Conservation (phyloP, 352 stramenopile species). For the Globisporangium radiosum region DNA sequence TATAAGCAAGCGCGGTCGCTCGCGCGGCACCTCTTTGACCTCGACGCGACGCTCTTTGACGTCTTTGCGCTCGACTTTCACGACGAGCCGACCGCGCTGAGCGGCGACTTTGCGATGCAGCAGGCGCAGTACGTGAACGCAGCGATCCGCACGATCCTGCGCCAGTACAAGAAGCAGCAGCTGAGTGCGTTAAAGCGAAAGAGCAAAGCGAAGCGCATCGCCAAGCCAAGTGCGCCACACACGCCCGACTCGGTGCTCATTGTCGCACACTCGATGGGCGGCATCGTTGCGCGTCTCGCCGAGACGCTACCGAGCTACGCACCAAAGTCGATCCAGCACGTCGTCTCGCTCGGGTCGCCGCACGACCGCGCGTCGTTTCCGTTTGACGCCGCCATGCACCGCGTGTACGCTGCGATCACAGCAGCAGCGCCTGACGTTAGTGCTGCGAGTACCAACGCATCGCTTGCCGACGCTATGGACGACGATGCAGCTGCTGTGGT, state of each 20-base stretch:
- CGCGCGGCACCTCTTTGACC: conserved; percentile 62
- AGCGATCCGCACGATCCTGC: conserved; percentile 60
- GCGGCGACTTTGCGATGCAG: conserved; percentile 54
- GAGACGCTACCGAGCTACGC: conserved; percentile 71
- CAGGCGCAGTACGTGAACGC: conserved; percentile 77
- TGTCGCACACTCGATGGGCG: conserved; percentile 83
- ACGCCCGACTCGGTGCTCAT: conserved; percentile 60
- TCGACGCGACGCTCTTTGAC: conserved; percentile 52
- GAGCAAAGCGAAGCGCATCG: conserved; percentile 13
- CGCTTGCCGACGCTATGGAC: conserved; percentile 2
- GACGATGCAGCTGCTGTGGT: conserved; percentile 15
- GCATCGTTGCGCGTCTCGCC: conserved; percentile 57
- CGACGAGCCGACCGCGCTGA: conserved; percentile 66
- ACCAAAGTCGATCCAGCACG: conserved; percentile 63
- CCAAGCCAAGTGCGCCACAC: conserved; percentile 8
- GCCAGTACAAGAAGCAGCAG: conserved; percentile 62
- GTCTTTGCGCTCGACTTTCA: conserved; percentile 78
- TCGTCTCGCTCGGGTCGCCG: conserved; percentile 64
- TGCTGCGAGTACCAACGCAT: neutral
- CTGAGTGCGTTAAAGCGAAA: conserved; percentile 1
- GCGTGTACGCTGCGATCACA: conserved; percentile 45
- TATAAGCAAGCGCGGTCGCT: conserved; percentile 82
- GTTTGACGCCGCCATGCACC: conserved; percentile 61
- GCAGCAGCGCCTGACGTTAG: conserved; percentile 7
- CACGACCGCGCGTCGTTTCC: conserved; percentile 48